Evolutionary conservation across 257 asterid species (phyloP), one percentile per base, ranked within the genome.

Genomic region (Cordia subcordata): DNA sequence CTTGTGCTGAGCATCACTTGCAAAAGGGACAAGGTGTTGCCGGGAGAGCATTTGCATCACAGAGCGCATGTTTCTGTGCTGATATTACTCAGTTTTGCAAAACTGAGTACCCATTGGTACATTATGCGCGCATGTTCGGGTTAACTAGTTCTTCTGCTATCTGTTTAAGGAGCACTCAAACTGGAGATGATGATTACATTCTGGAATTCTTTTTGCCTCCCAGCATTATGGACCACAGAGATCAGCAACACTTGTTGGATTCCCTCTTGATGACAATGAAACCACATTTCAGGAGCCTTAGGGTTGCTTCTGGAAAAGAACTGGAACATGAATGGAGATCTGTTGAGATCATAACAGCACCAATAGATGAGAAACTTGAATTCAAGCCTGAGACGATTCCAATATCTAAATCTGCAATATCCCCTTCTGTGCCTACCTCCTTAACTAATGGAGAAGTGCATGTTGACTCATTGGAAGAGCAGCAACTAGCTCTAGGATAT

Each of bases 21-120:
- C 93, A 83, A 59, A 83, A 77, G 76, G 96, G 97, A 33, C 97
- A 90, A 77, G 96, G 97, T 58, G 94, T 87, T 73, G 79, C 87
- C 35, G 98, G 96, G 63, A 77, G 81, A 79, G 95, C 98, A 13
- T 91, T 83, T 70, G 85, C 77, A 3, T 84, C 87, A 4, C 83
- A 55, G 18, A 74, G 77, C 16, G 63, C 83, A 0, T 85, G 90
- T 57, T 91, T 85, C 72, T 85, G 96, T 55, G 70, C 62, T 45
- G 94, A 91, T 77, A 79, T 88, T 16, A 79, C 90, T 0, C 72
- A 68, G 63, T 85, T 87, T 60, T 75, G 92, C 84, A 88, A 87
- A 83, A 88, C 78, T 4, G 85, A 91, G 69, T 91, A 91, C 75
- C 98, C 98, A 11, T 68, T 91, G 75, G 98, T 91, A 56, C 98